Base-by-base conservation (phyloP, 352 stramenopile genomes). In the Aphanomyces euteiches region DNA sequence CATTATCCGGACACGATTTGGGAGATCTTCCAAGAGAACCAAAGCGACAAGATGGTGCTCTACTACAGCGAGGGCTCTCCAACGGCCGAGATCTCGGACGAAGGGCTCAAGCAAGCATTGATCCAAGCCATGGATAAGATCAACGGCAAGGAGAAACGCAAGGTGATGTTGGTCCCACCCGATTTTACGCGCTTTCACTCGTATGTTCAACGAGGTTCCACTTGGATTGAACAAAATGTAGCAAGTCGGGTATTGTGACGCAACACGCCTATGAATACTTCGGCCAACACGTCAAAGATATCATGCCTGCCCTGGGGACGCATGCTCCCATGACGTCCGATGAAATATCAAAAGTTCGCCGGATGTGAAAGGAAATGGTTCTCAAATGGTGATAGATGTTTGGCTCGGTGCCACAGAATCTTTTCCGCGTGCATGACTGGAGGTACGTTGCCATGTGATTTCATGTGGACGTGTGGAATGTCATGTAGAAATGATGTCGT, bases 121-220 rank as follows among this genome's bases (percentile, higher is more conserved):
- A 79, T 64, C 48, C 67, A 83, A 41, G 83, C 80, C 67, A 74
- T 96, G 53, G 74, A 82, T 57, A 79, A 89, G 69, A 77, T 92
- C n/a, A 84, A 94, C 74, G 70, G 72, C 17, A 65, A 74, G 50
- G 59, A 77, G 21, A 77, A 80, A 36, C 80, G 85, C 7, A 72
- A 72, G 45, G 92, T 95, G 1, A 85, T 96, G 65, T 80, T 99
- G 50, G 78, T 99, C 3, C 96, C 96, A n/a, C 96, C 96, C 0
- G 96, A 99, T 72, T 98, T 96, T 72, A 99, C 96, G 13, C 83
- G 96, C 47, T 98, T 97, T 76, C 92, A 98, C 83, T 98, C 93
- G 73, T 93, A 90, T 72, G 83, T 74, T 5, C 28, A 47, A n/a
- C 5, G 34, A 56, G 60, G 34, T 69, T 28, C n/a, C 17, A n/a